These are phyloP conservation scores for Talaromyces piceae DNA, from an alignment of 2,329 filamentous ascomycete species.

Conservation along the genomic window DNA sequence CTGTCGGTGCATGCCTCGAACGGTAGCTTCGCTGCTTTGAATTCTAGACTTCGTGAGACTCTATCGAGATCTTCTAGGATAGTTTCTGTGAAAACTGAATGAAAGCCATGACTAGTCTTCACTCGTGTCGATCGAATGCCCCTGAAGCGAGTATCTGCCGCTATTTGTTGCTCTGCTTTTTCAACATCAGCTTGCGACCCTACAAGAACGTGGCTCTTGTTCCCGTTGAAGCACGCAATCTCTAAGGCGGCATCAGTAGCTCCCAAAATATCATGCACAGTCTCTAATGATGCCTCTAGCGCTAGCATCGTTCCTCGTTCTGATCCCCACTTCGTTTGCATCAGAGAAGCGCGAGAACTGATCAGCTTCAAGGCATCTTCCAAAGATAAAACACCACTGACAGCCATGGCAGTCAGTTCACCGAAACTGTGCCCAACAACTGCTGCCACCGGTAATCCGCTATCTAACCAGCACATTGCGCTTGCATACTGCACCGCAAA, in stretches of 20 bases:
- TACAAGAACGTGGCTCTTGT: conserved; percentile 17
- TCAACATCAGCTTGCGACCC: conserved; percentile 12
- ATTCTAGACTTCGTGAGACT: neutral
- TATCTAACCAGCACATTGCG: conserved; percentile 2
- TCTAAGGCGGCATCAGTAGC: conserved; percentile 15
- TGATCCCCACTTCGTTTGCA: conserved; percentile 25
- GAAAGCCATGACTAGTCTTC: conserved; percentile 7
- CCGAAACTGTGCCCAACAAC: conserved; percentile 15
- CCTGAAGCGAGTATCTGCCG: neutral
- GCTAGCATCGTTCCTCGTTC: conserved; percentile 29
- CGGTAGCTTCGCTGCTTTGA: neutral
- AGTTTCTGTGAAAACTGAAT: conserved; percentile 5
- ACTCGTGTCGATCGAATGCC: conserved; percentile 1
- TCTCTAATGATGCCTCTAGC: conserved; percentile 18
- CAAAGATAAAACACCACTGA: conserved; percentile 8
- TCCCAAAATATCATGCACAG: conserved; percentile 1
- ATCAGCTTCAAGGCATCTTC: conserved; percentile 25
- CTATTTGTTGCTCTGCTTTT: conserved; percentile 8
- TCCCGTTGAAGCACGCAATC: conserved; percentile 23
- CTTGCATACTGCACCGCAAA: conserved; percentile 2
- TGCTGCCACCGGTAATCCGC: neutral
- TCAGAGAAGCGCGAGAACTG: conserved; percentile 23
- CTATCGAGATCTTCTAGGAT: conserved; percentile 3
- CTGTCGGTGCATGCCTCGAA: conserved; percentile 4
- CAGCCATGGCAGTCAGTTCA: conserved; percentile 13